Base-by-base conservation (phyloP, 352 stramenopile species). In the Phytophthora agathidicida region DNA sequence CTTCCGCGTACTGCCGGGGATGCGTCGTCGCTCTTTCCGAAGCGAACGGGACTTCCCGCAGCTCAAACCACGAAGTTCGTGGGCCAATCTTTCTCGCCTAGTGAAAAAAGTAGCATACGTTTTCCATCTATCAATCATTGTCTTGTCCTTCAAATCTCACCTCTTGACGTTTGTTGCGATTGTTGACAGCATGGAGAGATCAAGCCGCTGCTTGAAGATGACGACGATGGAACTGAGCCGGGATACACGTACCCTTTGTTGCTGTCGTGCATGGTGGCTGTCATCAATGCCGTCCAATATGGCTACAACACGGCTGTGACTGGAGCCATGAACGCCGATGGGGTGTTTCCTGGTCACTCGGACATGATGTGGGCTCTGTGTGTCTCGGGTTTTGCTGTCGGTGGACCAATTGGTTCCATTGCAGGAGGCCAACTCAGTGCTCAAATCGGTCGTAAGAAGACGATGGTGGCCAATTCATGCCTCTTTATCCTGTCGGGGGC, bases 281-380 rank as follows among this genome's bases (percentile, higher is more conserved):
- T 90, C 38, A 73, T 90, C 51, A 79, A 71, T 16, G 73, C 76
- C 2, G 83, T 86, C 58, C 76, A 91, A 45, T 91, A 85, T 36
- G 81, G 81, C 44, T 91, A 86, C 77, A 91, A 91, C 51, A 91
- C 77, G 17, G 81, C 76, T 1, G 75, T 91, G 20, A 89, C 81
- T 0, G 81, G 81, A 13, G 79, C 71, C 3, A 74, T 88, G 50
- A 78, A 86, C 28, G 30, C 76, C 19, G 22, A 23, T 5, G 37
- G 76, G 7, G 69, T 90, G n/a, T 88, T 90, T 22, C 80, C 80
- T 37, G 78, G 76, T 1, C 73, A 86, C 51, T 77, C 69, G 30
- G 65, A 82, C 38, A 57, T 90, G 46, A 35, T 86, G 23, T 90
- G 80, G 80, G 80, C 80, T 0, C 42, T 83, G 9, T 82, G 66